Conservation (phyloP, 2,329 filamentous ascomycete genomes). For the Stromatinia cepivora region DNA sequence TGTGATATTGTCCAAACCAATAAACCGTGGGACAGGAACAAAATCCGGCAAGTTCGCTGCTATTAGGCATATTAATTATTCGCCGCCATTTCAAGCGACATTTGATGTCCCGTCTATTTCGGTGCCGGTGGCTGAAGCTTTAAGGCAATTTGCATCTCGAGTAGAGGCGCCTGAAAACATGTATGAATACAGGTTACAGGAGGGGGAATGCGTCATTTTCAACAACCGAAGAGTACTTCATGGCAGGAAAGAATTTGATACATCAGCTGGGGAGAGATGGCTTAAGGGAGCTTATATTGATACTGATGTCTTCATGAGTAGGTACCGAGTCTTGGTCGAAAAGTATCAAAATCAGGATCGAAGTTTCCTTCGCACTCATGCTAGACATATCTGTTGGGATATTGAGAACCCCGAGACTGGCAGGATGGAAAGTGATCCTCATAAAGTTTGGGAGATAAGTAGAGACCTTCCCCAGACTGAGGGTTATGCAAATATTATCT, state of each 20-base stretch:
- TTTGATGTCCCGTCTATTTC: neutral
- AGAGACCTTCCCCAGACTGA: slow-evolving; percentile 18
- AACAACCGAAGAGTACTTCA: slow-evolving; percentile 86
- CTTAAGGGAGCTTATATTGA: slow-evolving; percentile 83
- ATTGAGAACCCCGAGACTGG: slow-evolving; percentile 16
- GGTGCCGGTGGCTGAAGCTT: neutral
- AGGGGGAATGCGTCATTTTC: slow-evolving; percentile 91
- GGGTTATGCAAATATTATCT: slow-evolving; percentile 16
- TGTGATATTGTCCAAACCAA: slow-evolving; percentile 50
- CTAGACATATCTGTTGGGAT: slow-evolving; percentile 17
- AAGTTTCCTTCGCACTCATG: slow-evolving; percentile 5
- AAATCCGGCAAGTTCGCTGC: neutral
- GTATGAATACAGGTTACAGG: slow-evolving; percentile 70
- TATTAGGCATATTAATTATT: slow-evolving; percentile 59
- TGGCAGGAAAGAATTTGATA: slow-evolving; percentile 75
- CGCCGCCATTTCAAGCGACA: slow-evolving; percentile 74
- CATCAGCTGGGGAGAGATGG: slow-evolving; percentile 68
- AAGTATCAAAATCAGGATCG: slow-evolving; percentile 18
- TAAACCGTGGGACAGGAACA: neutral
- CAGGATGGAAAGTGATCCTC: slow-evolving; percentile 22
- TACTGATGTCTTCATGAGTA: slow-evolving; percentile 58
- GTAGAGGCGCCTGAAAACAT: slow-evolving; percentile 52
- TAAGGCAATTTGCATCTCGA: slow-evolving; percentile 13
- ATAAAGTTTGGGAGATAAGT: slow-evolving; percentile 18
- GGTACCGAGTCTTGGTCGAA: slow-evolving; percentile 45